phyloP scores from a whole-genome alignment of 257 asterid species.

The Rauvolfia tetraphylla region DNA sequence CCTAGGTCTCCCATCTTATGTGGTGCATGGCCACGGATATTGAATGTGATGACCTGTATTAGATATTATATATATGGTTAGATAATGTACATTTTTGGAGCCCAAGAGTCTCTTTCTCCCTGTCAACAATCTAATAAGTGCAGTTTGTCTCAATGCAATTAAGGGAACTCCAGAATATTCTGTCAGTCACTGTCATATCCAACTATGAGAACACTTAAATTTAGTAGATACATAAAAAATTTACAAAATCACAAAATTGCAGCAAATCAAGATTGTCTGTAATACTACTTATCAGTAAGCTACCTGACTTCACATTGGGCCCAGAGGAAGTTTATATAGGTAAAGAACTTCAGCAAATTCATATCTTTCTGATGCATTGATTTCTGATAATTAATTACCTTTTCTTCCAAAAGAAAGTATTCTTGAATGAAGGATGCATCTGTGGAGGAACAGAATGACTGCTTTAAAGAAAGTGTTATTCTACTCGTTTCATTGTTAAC shows the following conservation, averaged over 20 bases:
- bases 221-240: background rate
- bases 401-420: slow-evolving; percentile 75
- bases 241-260: background rate
- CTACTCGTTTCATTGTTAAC: slow-evolving; percentile 68
- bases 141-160: background rate
- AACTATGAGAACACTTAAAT: background rate
- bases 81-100: too few species aligned
- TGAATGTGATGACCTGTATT: too few species aligned
- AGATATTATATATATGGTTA: too few species aligned
- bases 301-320: background rate
- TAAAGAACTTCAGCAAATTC: background rate
- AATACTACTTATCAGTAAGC: background rate
- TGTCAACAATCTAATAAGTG: background rate
- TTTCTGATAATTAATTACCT: slow-evolving; percentile 43
- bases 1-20: too few species aligned
- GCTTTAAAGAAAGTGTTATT: slow-evolving; percentile 83
- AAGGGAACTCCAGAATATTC: background rate
- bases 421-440: slow-evolving; percentile 89
- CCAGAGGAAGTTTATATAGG: background rate
- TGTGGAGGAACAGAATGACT: slow-evolving; percentile 71
- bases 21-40: too few species aligned
- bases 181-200: background rate
- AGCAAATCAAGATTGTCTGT: background rate
- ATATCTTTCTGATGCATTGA: background rate
- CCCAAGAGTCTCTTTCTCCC: too few species aligned